Percentiles rank a stretch among this genome's conserved stretches.
Conservation (phyloP, 2,329 filamentous ascomycete species). For the Orbilia javanica region DNA sequence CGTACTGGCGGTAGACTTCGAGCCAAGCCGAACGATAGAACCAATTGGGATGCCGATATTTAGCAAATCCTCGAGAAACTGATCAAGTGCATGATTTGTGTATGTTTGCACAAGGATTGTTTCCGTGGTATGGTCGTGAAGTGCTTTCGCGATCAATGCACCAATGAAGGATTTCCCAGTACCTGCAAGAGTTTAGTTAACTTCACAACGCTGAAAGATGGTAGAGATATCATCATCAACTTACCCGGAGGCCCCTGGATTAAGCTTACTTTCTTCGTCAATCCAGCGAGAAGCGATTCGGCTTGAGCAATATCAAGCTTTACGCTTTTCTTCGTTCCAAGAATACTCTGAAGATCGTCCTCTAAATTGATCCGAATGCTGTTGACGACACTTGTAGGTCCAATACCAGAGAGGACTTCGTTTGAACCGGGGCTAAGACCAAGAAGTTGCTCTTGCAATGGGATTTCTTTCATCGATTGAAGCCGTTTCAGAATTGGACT, state of each 20-base stretch:
- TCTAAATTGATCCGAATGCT: conserved; percentile 57
- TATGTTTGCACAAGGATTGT: conserved; percentile 76
- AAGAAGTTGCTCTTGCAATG: conserved; percentile 71
- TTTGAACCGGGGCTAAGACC: conserved; percentile 56
- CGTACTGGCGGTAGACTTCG: conserved; percentile 71
- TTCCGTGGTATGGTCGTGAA: conserved; percentile 69
- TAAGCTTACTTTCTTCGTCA: conserved; percentile 71
- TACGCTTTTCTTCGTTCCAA: conserved; percentile 64
- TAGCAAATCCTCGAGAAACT: conserved; percentile 76
- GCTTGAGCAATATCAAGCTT: conserved; percentile 71
- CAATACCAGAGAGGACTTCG: conserved; percentile 57
- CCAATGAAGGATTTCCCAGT: conserved; percentile 84
- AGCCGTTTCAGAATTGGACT: conserved; percentile 75
- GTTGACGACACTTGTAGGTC: conserved; percentile 43
- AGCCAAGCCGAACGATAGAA: conserved; percentile 74
- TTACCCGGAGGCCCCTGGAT: conserved; percentile 80
- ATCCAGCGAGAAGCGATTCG: conserved; percentile 70
- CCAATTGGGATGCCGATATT: conserved; percentile 70
- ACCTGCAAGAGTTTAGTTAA: conserved; percentile 66
- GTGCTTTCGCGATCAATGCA: conserved; percentile 71
- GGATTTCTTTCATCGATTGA: conserved; percentile 71
- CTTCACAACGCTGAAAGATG: conserved; percentile 29
- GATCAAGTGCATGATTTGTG: conserved; percentile 76
- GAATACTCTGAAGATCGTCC: conserved; percentile 63
- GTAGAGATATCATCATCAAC: conserved; percentile 59